These are phyloP conservation scores for Trichosphaerium sp. DNA, from an alignment of 78 protist species.

Conservation along the genomic window DNA sequence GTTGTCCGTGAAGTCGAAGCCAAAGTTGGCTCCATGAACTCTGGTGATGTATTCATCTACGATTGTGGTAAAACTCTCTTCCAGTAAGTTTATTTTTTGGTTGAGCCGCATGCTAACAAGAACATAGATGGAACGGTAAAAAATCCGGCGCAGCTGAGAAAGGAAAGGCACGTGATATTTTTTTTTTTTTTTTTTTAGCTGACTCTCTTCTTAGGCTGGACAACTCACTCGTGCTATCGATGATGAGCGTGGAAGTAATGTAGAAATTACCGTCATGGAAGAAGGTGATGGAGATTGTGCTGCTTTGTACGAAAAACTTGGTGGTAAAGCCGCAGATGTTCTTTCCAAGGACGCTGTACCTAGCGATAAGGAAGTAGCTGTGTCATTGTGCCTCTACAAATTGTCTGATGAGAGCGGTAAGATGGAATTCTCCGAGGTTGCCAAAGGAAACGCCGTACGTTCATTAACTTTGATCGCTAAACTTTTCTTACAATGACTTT, in stretches of 20 bases:
- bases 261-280: constrained; percentile 2
- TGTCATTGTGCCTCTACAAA: neutral
- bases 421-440: constrained; percentile 1
- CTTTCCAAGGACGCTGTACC: neutral
- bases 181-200: no score
- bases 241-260: constrained; percentile 16
- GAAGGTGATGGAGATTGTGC: constrained; percentile 18
- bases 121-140: constrained; percentile 39
- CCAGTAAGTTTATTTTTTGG: no score
- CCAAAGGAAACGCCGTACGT: neutral
- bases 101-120: no score
- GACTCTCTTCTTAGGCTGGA: no score
- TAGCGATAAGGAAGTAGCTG: neutral
- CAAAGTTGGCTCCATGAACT: constrained; percentile 11
- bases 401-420: constrained; percentile 5
- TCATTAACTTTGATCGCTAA: no score
- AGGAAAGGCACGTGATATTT: constrained; percentile 9
- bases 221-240: constrained; percentile 25
- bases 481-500: no score
- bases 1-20: constrained; percentile 28
- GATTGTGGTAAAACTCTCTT: constrained; percentile 28
- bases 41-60: constrained; percentile 49
- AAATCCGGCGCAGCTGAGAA: constrained; percentile 10
- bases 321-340: constrained; percentile 3
- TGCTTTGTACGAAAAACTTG: neutral